A percentile compares a stretch with the other conserved stretches of the same genome.
Conservation (phyloP, 768 basidiomycete species). For the Mycena rebaudengoi region DNA sequence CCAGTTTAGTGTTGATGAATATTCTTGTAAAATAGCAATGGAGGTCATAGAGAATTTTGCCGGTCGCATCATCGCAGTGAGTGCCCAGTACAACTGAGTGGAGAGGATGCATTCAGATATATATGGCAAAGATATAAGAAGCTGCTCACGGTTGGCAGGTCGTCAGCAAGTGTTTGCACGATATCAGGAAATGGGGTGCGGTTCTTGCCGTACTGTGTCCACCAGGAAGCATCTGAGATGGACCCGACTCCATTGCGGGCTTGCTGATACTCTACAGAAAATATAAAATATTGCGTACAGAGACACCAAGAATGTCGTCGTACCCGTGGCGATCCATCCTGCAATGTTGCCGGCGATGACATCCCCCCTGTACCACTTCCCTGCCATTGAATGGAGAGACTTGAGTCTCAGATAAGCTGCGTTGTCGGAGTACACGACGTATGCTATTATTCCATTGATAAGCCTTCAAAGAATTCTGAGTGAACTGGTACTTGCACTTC, state of each 20-base stretch:
- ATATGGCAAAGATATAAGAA: not conserved
- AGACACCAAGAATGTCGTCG: not conserved
- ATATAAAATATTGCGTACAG: not conserved
- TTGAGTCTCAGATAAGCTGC: constrained; percentile 1
- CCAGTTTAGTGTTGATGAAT: constrained; percentile 26
- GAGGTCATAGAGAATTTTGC: constrained; percentile 35
- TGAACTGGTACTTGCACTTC: not conserved
- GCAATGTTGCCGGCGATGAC: constrained; percentile 15
- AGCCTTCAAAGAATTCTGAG: not conserved
- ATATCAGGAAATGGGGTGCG: not conserved
- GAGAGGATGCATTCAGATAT: too few relatives aligned
- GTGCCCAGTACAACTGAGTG: constrained; percentile 19
- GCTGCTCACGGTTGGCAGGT: constrained; percentile 16
- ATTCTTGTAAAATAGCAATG: constrained; percentile 36
- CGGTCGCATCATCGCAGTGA: constrained; percentile 34
- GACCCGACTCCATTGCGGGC: constrained; percentile 7
- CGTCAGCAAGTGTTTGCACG: not conserved
- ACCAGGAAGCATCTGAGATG: not conserved
- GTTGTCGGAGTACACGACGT: constrained; percentile 18
- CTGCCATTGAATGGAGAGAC: constrained; percentile 5
- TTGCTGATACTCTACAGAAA: constrained; percentile 13
- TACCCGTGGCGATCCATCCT: constrained; percentile 21
- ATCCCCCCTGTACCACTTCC: constrained; percentile 2
- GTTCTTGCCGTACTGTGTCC: constrained; percentile 13
- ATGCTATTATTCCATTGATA: constrained; percentile 1